Conservation (phyloP, 1,139 yeast genomes). For the Lodderomyces jiufengensis region DNA sequence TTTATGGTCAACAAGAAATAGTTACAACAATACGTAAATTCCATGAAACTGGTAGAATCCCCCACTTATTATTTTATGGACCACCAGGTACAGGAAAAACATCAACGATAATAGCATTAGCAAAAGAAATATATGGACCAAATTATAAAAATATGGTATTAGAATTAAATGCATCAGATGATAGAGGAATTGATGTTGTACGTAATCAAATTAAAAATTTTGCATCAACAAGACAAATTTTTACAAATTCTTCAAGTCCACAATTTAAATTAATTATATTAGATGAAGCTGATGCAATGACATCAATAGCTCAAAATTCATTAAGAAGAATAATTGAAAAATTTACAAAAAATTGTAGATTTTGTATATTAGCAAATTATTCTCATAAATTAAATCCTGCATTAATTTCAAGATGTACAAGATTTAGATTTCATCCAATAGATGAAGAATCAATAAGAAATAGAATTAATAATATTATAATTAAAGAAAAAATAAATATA, state of each 20-base stretch:
- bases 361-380: constrained; percentile 94
- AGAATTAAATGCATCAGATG: constrained; percentile 86
- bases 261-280: constrained; percentile 87
- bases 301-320: constrained; percentile 91
- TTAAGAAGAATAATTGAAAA: constrained; percentile 88
- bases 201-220: constrained; percentile 80
- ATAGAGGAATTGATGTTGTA: constrained; percentile 83
- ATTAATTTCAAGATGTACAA: constrained; percentile 85
- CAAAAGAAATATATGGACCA: constrained; percentile 85
- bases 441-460: constrained; percentile 61
- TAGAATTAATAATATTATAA: constrained; percentile 65
- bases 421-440: constrained; percentile 89
- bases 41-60: constrained; percentile 77
- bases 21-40: constrained; percentile 80
- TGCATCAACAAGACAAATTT: constrained; percentile 90
- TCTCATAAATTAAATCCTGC: constrained; percentile 96
- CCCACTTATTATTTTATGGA: constrained; percentile 89
- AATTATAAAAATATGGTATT: constrained; percentile 84
- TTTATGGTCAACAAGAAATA: constrained; percentile 86
- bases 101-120: constrained; percentile 86
- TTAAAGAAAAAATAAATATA: constrained; percentile 60
- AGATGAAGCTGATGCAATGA: constrained; percentile 99
- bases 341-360: constrained; percentile 90
- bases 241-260: constrained; percentile 32
- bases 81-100: constrained; percentile 99